Percentiles rank a stretch among this genome's conserved stretches.
Evolutionary conservation across 305 asterid genomes (phyloP).

Genomic region (Fraxinus dipetala): DNA sequence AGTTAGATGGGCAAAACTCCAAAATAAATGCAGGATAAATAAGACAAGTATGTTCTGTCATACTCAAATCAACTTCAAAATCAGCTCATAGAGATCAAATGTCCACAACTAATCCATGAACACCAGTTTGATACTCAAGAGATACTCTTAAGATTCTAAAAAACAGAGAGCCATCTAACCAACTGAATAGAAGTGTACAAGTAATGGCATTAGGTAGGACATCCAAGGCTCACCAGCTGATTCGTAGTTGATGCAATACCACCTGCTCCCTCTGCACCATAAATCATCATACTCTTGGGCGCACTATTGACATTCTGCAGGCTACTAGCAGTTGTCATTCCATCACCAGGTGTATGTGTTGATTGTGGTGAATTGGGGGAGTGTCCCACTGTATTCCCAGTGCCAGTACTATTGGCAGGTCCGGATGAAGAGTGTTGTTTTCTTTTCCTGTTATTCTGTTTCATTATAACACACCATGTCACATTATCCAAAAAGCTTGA

Average conservation of each 20-base stretch:
- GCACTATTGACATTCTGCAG: conserved; percentile 70
- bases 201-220: background rate
- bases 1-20: background rate
- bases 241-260: conserved; percentile 88
- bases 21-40: background rate
- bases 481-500: background rate
- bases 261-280: conserved; percentile 82
- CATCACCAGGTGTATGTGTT: conserved; percentile 96
- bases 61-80: background rate
- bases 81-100: background rate
- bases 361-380: conserved; percentile 93
- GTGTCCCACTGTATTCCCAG: conserved; percentile 95
- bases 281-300: conserved; percentile 76
- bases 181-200: background rate
- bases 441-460: conserved; percentile 85
- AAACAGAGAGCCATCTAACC: background rate
- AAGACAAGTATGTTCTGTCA: background rate
- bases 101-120: background rate
- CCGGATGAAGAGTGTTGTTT: conserved; percentile 97
- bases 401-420: conserved; percentile 97
- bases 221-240: conserved; percentile 68
- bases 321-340: conserved; percentile 69
- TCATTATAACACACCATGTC: conserved; percentile 19
- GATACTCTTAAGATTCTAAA: background rate
- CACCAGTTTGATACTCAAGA: background rate